Base-by-base conservation (phyloP, 1,139 yeast species). In the Hyphopichia wangnamkhiaoensis region DNA sequence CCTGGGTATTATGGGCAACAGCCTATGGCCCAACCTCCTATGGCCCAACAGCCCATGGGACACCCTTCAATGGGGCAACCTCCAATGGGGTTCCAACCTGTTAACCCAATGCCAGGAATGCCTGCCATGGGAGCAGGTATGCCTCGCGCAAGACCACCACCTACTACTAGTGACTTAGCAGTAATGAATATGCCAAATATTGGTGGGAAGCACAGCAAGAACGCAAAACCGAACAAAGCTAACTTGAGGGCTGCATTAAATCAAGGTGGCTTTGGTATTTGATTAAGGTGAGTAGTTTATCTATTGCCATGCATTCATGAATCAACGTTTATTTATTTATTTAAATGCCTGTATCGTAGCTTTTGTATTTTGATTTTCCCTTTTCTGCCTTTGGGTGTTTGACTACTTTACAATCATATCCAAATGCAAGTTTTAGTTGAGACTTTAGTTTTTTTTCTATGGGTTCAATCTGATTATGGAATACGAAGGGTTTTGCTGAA, bases 231-330 rank as follows among this genome's bases (percentile, higher is more conserved):
- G 12, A 68, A 68, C 43, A 68, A 68, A 43, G 76, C 73, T 2
- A 58, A 62, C 33, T 53, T 72, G 39, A 56, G 78, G 38, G 68
- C 73, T 9, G 76, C 76, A 1, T 63, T 72, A 40, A 62, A 63
- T 39, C 68, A 64, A 37, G 70, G 71, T 0, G 56, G 59, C 31
- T 72, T 70, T 53, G 77, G 78, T 9, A 70, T 72, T 32, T 68
- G 54, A 45, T 17, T n/a, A n/a, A 20, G 12, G 17, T 24, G 3
- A 7, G 29, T 26, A 26, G 29, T n/a, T 10, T 10, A 26, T 13
- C 15, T 26, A 26, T n/a, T n/a, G n/a, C n/a, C n/a, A n/a, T n/a
- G 20, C 24, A 15, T 31, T 31, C 9, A 31, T 16, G 30, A 19
- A 6, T 19, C 15, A 17, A 8, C 29, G 6, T 26, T 6, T 31